Percentiles rank a stretch among this genome's conserved stretches.
phyloP scores from a whole-genome alignment of 2,329 filamentous ascomycete genomes.

The Neurospora sp. region DNA sequence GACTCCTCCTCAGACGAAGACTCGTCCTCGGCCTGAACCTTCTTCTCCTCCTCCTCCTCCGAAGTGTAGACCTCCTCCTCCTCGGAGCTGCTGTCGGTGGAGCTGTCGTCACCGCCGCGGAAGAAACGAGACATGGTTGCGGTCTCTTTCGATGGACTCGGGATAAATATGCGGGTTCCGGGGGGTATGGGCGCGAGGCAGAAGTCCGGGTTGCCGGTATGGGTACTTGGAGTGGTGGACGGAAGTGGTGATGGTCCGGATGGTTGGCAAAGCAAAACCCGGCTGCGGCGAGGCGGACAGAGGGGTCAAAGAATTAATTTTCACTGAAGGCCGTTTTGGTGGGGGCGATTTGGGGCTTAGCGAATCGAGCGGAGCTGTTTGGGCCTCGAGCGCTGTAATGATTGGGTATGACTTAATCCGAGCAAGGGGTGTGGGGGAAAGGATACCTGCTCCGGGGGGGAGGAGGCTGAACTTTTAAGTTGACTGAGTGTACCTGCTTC shows the following conservation, averaged over 20 bases:
- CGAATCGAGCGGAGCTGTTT: slow-evolving; percentile 4
- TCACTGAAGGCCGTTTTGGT: slow-evolving; percentile 20
- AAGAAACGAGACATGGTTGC: slow-evolving; percentile 86
- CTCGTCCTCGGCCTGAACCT: slow-evolving; percentile 41
- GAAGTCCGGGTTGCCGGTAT: neutral
- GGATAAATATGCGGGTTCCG: slow-evolving; percentile 2
- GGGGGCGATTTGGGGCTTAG: slow-evolving; percentile 20
- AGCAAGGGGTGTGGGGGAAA: neutral
- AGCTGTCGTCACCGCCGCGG: slow-evolving; percentile 84
- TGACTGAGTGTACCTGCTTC: neutral
- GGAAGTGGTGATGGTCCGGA: slow-evolving; percentile 9
- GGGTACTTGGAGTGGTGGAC: slow-evolving; percentile 2
- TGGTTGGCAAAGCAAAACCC: slow-evolving; percentile 12
- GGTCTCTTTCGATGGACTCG: slow-evolving; percentile 1
- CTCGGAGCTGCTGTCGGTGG: slow-evolving; percentile 88
- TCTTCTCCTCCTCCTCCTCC: slow-evolving; percentile 54
- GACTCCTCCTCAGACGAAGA: slow-evolving; percentile 40
- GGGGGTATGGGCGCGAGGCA: slow-evolving; percentile 1
- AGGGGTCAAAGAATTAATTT: slow-evolving; percentile 20
- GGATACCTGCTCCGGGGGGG: neutral
- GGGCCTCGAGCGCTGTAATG: slow-evolving; percentile 1
- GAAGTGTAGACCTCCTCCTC: slow-evolving; percentile 84
- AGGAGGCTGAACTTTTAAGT: neutral
- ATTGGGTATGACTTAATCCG: slow-evolving; percentile 4
- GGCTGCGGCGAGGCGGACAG: slow-evolving; percentile 8